Base-by-base conservation (phyloP, 129 eudicot genomes). In the Flaveria trinervia region DNA sequence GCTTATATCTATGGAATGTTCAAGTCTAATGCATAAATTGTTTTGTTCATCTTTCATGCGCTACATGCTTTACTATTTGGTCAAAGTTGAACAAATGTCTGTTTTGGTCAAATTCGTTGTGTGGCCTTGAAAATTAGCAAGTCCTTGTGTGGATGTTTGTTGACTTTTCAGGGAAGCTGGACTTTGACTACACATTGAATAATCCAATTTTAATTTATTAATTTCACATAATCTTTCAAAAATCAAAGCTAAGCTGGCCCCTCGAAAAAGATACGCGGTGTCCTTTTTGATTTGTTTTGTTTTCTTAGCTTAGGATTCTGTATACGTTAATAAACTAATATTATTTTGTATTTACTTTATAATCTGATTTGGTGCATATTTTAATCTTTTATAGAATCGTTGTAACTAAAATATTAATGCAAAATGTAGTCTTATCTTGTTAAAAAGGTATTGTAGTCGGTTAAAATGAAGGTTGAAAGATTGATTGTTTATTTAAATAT, bases 291-390 rank as follows among this genome's bases (percentile, higher is more conserved):
- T 79, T 72, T 79, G 52, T 69, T 79, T 79, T 64, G 33, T 72
- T 79, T 79, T 65, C 23, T 57, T 43, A 73, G 66, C 79, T 52
- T 65, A 23, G 79, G 75, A 80, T 80, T 73, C 83, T 55, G 25
- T 80, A 50, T 48, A 68, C 68, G 39, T 79, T 26, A 16, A 33
- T 65, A 12, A 28, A 59, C 48, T 30, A 46, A n/a, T 65, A 76
- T 54, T 41, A 16, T 71, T 48, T 28, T 0, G 6, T 55, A 23
- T 56, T 68, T 17, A 15, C 22, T 17, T 30, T 4, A 67, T 20
- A 3, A 20, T 77, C 17, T 10, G 71, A 64, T 77, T 64, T 75
- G 64, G 20, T 28, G 62, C 10, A 64, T 48, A 15, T 8, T 45
- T 45, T 45, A 8, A 45, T 45, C 12, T 75, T 43, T 57, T 41